Evolutionary conservation across 495 filamentous ascomycete genomes (phyloP).

Genomic region (Penicillium canariense): DNA sequence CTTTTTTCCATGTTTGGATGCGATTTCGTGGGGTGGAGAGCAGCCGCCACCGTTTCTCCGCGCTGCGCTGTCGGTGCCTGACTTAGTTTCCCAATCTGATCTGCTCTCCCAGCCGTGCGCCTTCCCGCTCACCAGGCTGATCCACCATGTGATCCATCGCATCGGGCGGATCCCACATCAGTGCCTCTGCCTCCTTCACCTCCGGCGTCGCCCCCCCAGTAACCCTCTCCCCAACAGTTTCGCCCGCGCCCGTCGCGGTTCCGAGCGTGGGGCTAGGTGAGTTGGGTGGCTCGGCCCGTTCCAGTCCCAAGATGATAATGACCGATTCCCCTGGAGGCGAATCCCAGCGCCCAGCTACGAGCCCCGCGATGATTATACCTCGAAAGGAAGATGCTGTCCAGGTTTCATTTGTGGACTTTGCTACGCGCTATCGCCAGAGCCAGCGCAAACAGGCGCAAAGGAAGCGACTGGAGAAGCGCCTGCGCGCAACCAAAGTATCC

Average conservation of each 20-base stretch:
- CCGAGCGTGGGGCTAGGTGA: conserved; percentile 35
- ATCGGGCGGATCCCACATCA: conserved; percentile 22
- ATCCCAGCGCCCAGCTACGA: conserved; percentile 6
- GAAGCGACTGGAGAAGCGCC: conserved; percentile 40
- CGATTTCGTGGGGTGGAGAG: conserved; percentile 9
- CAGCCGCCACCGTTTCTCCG: neutral
- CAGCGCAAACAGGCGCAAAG: conserved; percentile 44
- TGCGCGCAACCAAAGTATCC: conserved; percentile 54
- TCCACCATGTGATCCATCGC: conserved; percentile 34
- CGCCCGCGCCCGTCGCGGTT: conserved; percentile 3
- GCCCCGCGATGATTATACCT: conserved; percentile 9
- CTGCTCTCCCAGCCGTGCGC: conserved; percentile 25
- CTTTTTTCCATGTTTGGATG: neutral
- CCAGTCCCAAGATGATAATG: conserved; percentile 33
- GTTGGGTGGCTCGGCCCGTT: conserved; percentile 40
- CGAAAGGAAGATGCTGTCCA: conserved; percentile 24
- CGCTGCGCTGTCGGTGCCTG: conserved; percentile 11
- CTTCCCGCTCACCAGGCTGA: conserved; percentile 26
- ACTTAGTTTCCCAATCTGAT: conserved; percentile 26
- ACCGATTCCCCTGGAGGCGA: conserved; percentile 24
- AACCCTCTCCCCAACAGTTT: conserved; percentile 3
- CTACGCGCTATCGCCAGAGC: conserved; percentile 39
- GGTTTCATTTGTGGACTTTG: conserved; percentile 47
- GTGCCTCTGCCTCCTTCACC: conserved; percentile 30
- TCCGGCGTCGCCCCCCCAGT: conserved; percentile 23